Evolutionary conservation across 208 protist genomes (phyloP).

Genomic region (Strigomonas culicis): DNA sequence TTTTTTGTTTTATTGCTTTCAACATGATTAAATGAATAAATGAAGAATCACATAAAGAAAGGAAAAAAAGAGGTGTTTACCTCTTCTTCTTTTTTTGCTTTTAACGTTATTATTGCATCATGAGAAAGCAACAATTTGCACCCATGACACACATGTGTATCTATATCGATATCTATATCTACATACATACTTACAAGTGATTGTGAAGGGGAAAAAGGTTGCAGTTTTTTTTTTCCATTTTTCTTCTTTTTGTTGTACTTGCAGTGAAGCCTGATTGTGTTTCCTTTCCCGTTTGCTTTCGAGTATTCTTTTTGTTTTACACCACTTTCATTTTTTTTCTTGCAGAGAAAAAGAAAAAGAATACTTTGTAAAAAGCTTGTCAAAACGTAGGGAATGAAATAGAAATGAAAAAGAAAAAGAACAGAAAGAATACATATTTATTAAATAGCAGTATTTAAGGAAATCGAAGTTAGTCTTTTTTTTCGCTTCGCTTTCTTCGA

Average conservation of each 20-base stretch:
- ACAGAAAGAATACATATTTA: not conserved
- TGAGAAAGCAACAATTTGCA: not conserved
- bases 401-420: not conserved
- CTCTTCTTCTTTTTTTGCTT: conserved; percentile 5
- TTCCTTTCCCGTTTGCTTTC: conserved; percentile 7
- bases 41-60: not conserved
- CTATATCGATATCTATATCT: no score
- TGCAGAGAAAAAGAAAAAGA: not conserved
- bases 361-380: not conserved
- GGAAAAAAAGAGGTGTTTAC: not conserved
- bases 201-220: not conserved
- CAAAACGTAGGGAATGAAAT: not conserved
- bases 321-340: conserved; percentile 9
- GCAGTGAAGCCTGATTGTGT: not conserved
- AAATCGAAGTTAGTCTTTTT: not conserved
- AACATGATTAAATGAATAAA: not conserved
- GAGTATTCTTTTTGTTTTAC: not conserved
- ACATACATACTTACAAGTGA: not conserved
- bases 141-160: not conserved
- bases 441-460: no score
- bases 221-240: conserved; percentile 5
- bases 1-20: conserved; percentile 11
- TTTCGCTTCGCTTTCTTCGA: not conserved
- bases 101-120: not conserved
- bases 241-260: conserved; percentile 5